A percentile compares a stretch with the other conserved stretches of the same genome.
Conservation (phyloP, 2,329 filamentous ascomycete species). For the Trichoderma endophyticum region DNA sequence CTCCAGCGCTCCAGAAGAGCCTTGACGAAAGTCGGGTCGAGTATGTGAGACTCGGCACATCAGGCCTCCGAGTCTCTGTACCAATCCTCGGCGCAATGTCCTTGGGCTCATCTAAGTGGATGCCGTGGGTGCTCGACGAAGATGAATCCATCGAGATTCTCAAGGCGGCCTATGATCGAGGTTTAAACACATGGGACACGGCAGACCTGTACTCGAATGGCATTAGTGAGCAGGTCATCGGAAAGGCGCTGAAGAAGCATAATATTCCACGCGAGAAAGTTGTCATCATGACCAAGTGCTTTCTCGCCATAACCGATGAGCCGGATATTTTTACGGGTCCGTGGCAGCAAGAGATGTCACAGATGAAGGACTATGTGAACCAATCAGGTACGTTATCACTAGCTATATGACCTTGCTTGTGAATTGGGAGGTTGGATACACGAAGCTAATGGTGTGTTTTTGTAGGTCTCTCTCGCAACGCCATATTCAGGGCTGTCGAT, state of each 20-base stretch:
- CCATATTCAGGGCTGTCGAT: not conserved
- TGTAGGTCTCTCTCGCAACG: not conserved
- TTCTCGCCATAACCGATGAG: not conserved
- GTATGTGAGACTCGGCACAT: not conserved
- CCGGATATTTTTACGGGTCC: not conserved
- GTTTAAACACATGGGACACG: not conserved
- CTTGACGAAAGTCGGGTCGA: not conserved
- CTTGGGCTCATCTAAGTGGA: not conserved
- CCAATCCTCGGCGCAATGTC: not conserved
- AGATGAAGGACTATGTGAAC: not conserved
- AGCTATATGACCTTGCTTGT: not conserved
- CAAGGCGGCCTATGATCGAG: not conserved
- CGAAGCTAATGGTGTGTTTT: not conserved
- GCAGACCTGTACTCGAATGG: not conserved
- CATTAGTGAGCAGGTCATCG: not conserved
- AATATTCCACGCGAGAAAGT: not conserved
- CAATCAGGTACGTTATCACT: not conserved
- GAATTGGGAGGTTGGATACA: not conserved
- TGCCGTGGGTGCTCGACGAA: not conserved
- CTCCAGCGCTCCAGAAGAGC: not conserved
- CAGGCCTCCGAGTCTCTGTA: not conserved
- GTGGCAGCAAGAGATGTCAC: not conserved
- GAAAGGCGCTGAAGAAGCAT: not conserved
- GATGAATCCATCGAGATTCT: not conserved
- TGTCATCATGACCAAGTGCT: not conserved